Conservation (phyloP, 2,329 filamentous ascomycete species). For the Kalmusia sp. region DNA sequence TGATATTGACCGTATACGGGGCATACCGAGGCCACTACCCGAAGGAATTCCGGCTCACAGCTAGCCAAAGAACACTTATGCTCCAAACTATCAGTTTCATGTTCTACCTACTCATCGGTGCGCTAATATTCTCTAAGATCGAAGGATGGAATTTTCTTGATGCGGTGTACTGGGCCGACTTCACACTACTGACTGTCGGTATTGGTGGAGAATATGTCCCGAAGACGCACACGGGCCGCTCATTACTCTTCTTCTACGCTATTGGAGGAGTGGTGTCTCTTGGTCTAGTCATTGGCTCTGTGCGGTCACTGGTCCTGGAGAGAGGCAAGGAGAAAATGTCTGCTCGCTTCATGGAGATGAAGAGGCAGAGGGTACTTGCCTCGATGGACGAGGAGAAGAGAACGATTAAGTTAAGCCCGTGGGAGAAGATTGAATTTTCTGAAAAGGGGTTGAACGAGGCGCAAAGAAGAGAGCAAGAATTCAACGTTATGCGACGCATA, state of each 20-base stretch:
- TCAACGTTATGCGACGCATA: conserved; percentile 51
- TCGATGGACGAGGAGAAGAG: conserved; percentile 48
- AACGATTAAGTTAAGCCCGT: conserved; percentile 52
- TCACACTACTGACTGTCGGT: conserved; percentile 63
- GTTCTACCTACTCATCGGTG: conserved; percentile 56
- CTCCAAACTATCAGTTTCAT: conserved; percentile 60
- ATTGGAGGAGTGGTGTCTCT: conserved; percentile 62
- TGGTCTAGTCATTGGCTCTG: conserved; percentile 62
- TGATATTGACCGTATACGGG: conserved; percentile 63
- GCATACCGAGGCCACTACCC: conserved; percentile 61
- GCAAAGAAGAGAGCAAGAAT: conserved; percentile 57
- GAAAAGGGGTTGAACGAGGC: conserved; percentile 47
- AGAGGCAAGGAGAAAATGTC: conserved; percentile 59
- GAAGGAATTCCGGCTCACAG: conserved; percentile 63
- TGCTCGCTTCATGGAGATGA: conserved; percentile 58
- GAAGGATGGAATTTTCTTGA: conserved; percentile 63
- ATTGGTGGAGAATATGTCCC: conserved; percentile 60
- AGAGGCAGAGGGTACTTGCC: conserved; percentile 51
- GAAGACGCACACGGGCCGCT: conserved; percentile 56
- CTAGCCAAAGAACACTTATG: conserved; percentile 64
- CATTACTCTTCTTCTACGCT: conserved; percentile 61
- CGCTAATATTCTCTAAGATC: conserved; percentile 55
- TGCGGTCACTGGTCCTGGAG: conserved; percentile 58
- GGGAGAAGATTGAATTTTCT: conserved; percentile 50
- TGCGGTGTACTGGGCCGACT: conserved; percentile 63